These are phyloP conservation scores for Colletotrichum eremochloae DNA, from an alignment of 2,329 filamentous ascomycete species.

Conservation along the genomic window DNA sequence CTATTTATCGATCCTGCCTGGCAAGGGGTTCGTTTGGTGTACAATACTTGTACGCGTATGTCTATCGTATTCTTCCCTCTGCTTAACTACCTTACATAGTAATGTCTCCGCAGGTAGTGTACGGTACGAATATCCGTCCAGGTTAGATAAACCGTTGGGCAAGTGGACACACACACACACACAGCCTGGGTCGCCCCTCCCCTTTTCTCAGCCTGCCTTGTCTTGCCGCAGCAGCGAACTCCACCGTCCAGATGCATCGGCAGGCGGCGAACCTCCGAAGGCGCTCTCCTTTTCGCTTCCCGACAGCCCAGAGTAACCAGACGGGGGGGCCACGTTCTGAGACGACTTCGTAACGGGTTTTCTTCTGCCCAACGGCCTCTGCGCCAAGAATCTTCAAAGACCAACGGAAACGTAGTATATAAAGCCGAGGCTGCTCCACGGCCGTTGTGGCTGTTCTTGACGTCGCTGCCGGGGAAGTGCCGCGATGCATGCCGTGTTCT, in stretches of 20 bases:
- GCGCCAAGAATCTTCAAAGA: neutral
- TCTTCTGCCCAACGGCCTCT: conserved; percentile 7
- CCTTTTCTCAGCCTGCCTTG: neutral
- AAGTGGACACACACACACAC: neutral
- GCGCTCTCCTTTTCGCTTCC: neutral
- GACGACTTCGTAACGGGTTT: conserved; percentile 39
- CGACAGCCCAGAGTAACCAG: conserved; percentile 6
- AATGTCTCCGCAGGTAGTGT: no score
- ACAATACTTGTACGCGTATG: neutral
- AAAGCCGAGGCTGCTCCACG: conserved; percentile 21
- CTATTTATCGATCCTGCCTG: neutral
- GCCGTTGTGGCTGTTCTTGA: neutral
- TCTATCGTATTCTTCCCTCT: neutral
- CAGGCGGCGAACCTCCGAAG: conserved; percentile 35
- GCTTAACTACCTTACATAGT: no score
- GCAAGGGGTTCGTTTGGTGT: neutral
- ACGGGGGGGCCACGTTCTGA: conserved; percentile 28
- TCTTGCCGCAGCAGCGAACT: neutral
- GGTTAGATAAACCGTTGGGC: neutral
- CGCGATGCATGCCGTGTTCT: neutral
- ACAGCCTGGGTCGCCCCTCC: neutral
- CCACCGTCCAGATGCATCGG: conserved; percentile 4
- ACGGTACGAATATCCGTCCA: no score
- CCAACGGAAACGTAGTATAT: neutral
- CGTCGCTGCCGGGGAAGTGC: neutral